Evolutionary conservation across 768 basidiomycete species (phyloP), one percentile per base, ranked within the genome.

Genomic region (Paxillus rubicundulus): DNA sequence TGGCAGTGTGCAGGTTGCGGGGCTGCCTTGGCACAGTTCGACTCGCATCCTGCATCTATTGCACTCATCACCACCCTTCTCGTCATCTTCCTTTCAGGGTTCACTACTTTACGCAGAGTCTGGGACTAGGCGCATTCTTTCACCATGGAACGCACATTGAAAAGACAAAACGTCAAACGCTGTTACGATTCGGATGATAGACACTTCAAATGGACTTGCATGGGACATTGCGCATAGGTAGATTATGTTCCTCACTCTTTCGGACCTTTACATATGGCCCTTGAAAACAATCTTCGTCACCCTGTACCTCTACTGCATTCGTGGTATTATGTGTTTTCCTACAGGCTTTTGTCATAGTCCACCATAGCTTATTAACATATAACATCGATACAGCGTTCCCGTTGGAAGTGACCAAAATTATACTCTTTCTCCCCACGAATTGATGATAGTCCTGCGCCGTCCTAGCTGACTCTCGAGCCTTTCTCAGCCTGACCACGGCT

Each of bases 101-200:
- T 71, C 55, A 66, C 68, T 4, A 71, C 70, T 1, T 53, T 70
- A 17, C 70, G 68, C 53, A 63, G 68, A 53, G 59, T 59, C 51
- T 59, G 56, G 61, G 61, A 67, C 55, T 69, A 59, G 55, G 38
- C 50, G 21, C 33, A 30, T 53, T 20, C 18, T 49, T 47, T 39
- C 28, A 12, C 45, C 46, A 2, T n/a, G 34, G 34, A 37, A 37
- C 36, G 24, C 16, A 49, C 33, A 45, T 38, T 39, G 46, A 39
- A 50, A 18, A 45, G 17, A 49, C 34, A 52, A 44, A 24, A 36
- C 34, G 30, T 56, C 50, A 18, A n/a, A n/a, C 14, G 32, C 38
- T 64, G 21, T 27, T 53, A 56, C 53, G 37, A 32, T 52, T 58
- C 8, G 42, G 13, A 27, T 55, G 27, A 59, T 42, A 55, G 65